Evolutionary conservation across 352 stramenopile species (phyloP).

Genomic region (Phytophthora macrochlamydospora): DNA sequence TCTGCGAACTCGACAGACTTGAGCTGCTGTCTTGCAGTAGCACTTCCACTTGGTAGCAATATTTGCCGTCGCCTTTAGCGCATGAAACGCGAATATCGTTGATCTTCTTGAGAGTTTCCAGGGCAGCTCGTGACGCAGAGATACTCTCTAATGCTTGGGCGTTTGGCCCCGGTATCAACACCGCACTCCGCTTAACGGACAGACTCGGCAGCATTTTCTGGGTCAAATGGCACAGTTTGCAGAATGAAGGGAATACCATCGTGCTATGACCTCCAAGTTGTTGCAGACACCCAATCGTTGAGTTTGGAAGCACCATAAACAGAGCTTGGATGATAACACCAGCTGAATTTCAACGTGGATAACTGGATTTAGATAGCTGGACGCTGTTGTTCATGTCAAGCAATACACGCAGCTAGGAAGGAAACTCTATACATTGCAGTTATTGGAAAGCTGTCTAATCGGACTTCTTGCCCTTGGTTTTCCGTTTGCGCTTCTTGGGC

Average conservation of each 20-base stretch:
- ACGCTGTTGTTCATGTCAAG: not conserved
- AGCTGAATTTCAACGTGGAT: not conserved
- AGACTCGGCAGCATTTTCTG: not conserved
- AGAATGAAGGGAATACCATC: not conserved
- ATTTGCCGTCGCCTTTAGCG: not conserved
- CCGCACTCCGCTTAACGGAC: not conserved
- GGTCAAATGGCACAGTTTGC: not conserved
- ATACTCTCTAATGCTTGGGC: not conserved
- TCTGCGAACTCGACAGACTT: not conserved
- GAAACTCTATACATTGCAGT: conserved; percentile 64
- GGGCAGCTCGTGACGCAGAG: not conserved
- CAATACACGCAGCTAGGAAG: not conserved
- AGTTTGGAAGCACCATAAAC: not conserved
- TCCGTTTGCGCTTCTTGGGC: conserved; percentile 44
- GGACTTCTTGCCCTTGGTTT: conserved; percentile 38
- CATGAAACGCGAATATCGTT: not conserved
- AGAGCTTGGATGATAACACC: not conserved
- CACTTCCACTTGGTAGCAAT: not conserved
- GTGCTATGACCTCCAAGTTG: not conserved
- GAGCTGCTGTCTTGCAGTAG: not conserved
- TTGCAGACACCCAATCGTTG: not conserved
- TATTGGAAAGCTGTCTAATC: conserved; percentile 41
- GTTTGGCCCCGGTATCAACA: not conserved
- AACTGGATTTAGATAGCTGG: no score
- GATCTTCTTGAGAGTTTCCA: not conserved